Conservation (phyloP, 2,329 filamentous ascomycete genomes). For the Lasiodiplodia gonubiensis region DNA sequence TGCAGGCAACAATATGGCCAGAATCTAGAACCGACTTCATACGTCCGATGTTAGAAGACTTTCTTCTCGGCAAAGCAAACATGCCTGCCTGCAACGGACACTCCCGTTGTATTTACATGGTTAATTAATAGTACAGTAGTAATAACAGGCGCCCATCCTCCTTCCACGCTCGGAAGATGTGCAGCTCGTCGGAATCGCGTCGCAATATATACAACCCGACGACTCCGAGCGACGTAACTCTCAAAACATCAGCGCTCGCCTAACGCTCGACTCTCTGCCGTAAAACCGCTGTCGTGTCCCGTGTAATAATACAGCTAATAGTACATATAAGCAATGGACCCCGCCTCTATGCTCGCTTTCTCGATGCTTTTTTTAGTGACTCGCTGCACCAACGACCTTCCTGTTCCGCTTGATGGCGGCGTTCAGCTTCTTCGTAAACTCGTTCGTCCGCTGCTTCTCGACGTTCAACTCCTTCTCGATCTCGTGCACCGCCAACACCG, state of each 20-base stretch:
- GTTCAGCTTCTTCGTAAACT: slow-evolving; percentile 44
- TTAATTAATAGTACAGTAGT: neutral
- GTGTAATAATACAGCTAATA: neutral
- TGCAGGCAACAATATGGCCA: neutral
- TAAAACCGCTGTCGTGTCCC: neutral
- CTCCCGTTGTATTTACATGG: neutral
- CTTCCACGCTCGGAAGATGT: neutral
- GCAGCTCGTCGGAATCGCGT: neutral
- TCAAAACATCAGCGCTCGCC: neutral
- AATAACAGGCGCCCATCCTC: neutral
- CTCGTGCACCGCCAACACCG: slow-evolving; percentile 43
- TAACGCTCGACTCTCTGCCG: neutral
- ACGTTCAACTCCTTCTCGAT: slow-evolving; percentile 43
- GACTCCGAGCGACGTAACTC: neutral
- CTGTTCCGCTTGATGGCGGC: slow-evolving; percentile 46
- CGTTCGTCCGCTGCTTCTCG: slow-evolving; percentile 45
- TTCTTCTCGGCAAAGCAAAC: neutral
- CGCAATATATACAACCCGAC: neutral
- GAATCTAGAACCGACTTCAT: neutral
- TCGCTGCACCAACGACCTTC: slow-evolving; percentile 16
- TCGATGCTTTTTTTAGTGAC: neutral
- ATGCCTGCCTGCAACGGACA: neutral
- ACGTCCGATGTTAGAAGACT: neutral
- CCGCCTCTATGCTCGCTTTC: neutral
- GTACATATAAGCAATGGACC: neutral